Evolutionary conservation across 352 stramenopile species (phyloP).

Genomic region (Pythium dissotocum): DNA sequence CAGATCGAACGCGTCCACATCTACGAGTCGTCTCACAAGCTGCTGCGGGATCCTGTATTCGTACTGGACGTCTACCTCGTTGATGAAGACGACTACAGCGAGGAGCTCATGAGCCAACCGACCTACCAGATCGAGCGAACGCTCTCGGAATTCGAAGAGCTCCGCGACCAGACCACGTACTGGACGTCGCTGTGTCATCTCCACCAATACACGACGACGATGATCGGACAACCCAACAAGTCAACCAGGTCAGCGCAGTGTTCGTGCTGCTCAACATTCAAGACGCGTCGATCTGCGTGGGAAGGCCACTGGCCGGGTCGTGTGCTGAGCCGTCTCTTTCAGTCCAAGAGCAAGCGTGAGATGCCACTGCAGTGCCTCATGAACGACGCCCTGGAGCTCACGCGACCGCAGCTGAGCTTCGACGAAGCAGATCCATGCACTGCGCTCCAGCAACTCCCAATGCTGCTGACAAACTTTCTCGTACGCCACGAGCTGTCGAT

Average conservation of each 20-base stretch:
- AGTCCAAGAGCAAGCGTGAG: constrained; percentile 1
- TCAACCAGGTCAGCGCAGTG: neutral
- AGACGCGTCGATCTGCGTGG: constrained; percentile 12
- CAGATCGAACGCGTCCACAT: constrained; percentile 23
- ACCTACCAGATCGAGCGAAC: constrained; percentile 29
- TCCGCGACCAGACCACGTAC: constrained; percentile 12
- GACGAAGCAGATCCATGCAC: neutral
- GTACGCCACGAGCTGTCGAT: constrained; percentile 26
- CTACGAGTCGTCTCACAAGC: constrained; percentile 9
- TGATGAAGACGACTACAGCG: constrained; percentile 5
- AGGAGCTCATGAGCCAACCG: neutral
- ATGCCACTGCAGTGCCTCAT: constrained; percentile 12
- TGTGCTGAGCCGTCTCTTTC: constrained; percentile 10
- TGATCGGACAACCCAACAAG: neutral
- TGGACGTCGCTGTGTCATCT: constrained; percentile 4
- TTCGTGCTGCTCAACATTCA: constrained; percentile 11
- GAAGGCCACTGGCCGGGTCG: constrained; percentile 14
- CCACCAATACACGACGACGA: constrained; percentile 1
- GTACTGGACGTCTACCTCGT: constrained; percentile 23
- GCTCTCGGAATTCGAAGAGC: constrained; percentile 22
- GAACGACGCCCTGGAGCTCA: constrained; percentile 9
- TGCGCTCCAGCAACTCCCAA: constrained; percentile 12
- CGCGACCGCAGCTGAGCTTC: constrained; percentile 4
- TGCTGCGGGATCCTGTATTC: constrained; percentile 14
- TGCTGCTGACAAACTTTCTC: constrained; percentile 20